These are phyloP conservation scores for Apiotrichum brassicae DNA, from an alignment of 1,284 basidiomycete species.

Conservation along the genomic window DNA sequence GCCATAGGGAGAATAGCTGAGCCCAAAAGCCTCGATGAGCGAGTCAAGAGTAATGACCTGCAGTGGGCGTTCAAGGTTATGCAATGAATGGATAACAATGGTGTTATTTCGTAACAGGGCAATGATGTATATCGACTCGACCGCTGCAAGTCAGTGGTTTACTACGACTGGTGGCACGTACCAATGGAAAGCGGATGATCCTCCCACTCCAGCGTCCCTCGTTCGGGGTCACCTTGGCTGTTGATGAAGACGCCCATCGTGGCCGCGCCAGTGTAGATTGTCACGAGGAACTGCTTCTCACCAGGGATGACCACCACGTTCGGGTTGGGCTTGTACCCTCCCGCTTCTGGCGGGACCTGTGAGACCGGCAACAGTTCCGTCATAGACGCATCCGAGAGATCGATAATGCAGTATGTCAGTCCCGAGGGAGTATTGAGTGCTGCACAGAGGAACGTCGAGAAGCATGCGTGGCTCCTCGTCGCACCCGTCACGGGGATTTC, in stretches of 20 bases:
- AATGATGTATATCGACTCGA: conserved; percentile 73
- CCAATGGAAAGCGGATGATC: conserved; percentile 69
- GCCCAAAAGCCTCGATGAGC: conserved; percentile 24
- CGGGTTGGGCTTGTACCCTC: conserved; percentile 53
- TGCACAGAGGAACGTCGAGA: conserved; percentile 63
- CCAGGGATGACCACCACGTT: conserved; percentile 64
- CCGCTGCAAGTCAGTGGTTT: conserved; percentile 52
- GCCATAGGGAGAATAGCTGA: conserved; percentile 46
- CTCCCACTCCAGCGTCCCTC: conserved; percentile 80
- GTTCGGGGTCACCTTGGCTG: conserved; percentile 73
- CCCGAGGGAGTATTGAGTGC: conserved; percentile 54
- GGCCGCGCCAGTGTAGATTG: conserved; percentile 55
- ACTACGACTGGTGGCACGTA: conserved; percentile 46
- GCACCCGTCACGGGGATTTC: conserved; percentile 70
- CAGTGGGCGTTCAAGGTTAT: conserved; percentile 60
- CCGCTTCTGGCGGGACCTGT: conserved; percentile 52
- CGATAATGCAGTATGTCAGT: conserved; percentile 62
- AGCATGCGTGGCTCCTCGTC: conserved; percentile 59
- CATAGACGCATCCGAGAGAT: conserved; percentile 62
- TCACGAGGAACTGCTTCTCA: conserved; percentile 63
- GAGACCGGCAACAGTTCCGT: conserved; percentile 69
- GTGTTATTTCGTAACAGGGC: conserved; percentile 70
- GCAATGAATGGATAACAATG: conserved; percentile 72
- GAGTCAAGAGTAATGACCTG: conserved; percentile 61
- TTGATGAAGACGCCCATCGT: conserved; percentile 80